Conservation (phyloP, 208 protist species). For the Trypanosoma scelopori region DNA sequence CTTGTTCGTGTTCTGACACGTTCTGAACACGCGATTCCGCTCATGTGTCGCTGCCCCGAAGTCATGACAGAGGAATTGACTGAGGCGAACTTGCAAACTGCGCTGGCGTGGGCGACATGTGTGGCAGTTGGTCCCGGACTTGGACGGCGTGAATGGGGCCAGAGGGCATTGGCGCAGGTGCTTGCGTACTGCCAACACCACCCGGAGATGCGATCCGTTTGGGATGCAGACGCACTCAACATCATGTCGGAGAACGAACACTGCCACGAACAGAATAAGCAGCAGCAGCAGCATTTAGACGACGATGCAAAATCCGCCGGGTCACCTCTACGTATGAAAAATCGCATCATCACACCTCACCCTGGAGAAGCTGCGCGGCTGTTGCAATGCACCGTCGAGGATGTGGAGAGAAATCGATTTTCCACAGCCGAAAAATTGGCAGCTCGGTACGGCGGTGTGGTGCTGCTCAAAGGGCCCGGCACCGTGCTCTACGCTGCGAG, state of each 20-base stretch:
- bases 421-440: conserved; percentile 43
- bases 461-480: conserved; percentile 79
- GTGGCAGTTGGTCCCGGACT: conserved; percentile 73
- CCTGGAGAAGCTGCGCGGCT: conserved; percentile 73
- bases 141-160: conserved; percentile 41
- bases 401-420: conserved; percentile 76
- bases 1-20: conserved; percentile 68
- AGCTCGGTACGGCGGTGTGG: conserved; percentile 46
- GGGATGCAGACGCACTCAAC: conserved; percentile 80
- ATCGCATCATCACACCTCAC: conserved; percentile 78
- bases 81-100: conserved; percentile 17
- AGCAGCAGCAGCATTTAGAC: neutral
- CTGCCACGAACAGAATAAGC: neutral
- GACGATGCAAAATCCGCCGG: neutral
- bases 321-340: conserved; percentile 10
- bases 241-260: conserved; percentile 29
- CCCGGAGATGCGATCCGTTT: conserved; percentile 49
- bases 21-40: conserved; percentile 47
- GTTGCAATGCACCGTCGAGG: conserved; percentile 45
- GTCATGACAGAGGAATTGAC: conserved; percentile 49
- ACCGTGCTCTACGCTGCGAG: conserved; percentile 49
- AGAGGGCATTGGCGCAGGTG: conserved; percentile 25
- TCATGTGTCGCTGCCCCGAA: conserved; percentile 78
- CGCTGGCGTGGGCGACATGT: conserved; percentile 51
- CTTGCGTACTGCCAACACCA: conserved; percentile 33